Evolutionary conservation across 306 rosid species (phyloP).

Genomic region (Inga leiocalycina): DNA sequence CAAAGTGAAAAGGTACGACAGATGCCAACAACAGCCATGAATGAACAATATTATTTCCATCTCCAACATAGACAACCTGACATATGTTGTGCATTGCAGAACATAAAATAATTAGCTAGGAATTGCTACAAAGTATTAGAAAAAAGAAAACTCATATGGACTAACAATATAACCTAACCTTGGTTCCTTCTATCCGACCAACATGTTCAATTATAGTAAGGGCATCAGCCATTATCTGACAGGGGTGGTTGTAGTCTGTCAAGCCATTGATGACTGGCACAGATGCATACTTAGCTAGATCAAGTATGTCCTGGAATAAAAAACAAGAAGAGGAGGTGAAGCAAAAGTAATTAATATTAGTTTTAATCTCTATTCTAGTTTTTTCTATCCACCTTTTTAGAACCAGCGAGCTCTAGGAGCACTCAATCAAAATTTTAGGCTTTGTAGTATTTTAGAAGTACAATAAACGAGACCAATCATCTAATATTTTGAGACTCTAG

Average conservation of each 20-base stretch:
- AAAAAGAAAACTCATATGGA: slow-evolving; percentile 19
- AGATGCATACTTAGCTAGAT: slow-evolving; percentile 76
- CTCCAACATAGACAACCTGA: slow-evolving; percentile 97
- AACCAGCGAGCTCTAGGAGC: neutral
- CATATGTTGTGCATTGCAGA: slow-evolving; percentile 21
- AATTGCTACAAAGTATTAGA: slow-evolving; percentile 26
- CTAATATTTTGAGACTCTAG: neutral
- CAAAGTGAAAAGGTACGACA: slow-evolving; percentile 87
- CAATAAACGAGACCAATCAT: neutral
- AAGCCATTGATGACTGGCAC: slow-evolving; percentile 95
- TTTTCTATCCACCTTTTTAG: neutral
- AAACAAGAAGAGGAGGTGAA: slow-evolving; percentile 19
- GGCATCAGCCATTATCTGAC: slow-evolving; percentile 99
- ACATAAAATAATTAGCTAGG: slow-evolving; percentile 8
- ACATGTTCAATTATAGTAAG: slow-evolving; percentile 87
- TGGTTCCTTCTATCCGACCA: slow-evolving; percentile 87
- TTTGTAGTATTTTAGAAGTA: neutral
- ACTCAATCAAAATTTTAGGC: neutral
- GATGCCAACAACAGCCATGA: slow-evolving; percentile 95
- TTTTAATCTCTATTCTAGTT: neutral
- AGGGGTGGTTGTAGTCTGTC: slow-evolving; percentile 97
- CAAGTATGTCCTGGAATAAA: slow-evolving; percentile 76
- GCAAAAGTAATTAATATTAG: neutral
- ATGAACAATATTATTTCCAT: slow-evolving; percentile 97
- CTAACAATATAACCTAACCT: slow-evolving; percentile 58